These are phyloP conservation scores for Apiotrichum mycotoxinovorans DNA, from an alignment of 1,284 basidiomycete species.

Conservation along the genomic window DNA sequence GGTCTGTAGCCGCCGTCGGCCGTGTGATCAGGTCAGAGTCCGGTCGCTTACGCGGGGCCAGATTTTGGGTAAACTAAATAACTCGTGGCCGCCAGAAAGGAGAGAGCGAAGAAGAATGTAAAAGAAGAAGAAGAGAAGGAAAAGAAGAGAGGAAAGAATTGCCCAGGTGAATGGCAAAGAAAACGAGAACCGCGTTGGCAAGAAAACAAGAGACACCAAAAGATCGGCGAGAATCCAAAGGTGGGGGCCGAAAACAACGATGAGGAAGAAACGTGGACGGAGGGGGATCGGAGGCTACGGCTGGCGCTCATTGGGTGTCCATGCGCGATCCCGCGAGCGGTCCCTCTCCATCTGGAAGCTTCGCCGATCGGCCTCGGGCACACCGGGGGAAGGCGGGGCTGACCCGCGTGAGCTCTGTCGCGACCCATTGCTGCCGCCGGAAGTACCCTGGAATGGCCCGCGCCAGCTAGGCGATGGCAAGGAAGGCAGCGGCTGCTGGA, in stretches of 20 bases:
- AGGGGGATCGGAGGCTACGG: neutral
- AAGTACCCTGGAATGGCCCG: slow-evolving; percentile 38
- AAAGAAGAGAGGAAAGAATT: neutral
- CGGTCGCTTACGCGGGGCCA: no score
- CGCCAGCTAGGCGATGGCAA: slow-evolving; percentile 28
- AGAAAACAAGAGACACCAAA: neutral
- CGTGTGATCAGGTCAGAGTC: no score
- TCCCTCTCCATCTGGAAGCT: slow-evolving; percentile 40
- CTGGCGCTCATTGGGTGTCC: slow-evolving; percentile 28
- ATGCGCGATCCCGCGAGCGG: slow-evolving; percentile 33
- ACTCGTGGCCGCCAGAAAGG: no score
- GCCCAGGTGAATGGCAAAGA: neutral
- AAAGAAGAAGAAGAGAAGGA: no score
- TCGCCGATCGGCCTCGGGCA: slow-evolving; percentile 25
- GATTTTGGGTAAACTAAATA: no score
- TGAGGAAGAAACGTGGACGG: neutral
- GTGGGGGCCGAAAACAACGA: neutral
- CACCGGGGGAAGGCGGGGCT: slow-evolving; percentile 39
- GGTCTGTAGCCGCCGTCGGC: no score
- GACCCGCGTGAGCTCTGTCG: slow-evolving; percentile 48
- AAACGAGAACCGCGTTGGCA: no score
- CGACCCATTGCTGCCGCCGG: slow-evolving; percentile 37
- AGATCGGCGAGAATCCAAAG: neutral
- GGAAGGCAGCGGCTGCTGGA: neutral
- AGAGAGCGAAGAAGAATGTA: no score